Evolutionary conservation across 116 monocot genomes (phyloP), one percentile per base, ranked within the genome.

Genomic region (Posidonia oceanica): DNA sequence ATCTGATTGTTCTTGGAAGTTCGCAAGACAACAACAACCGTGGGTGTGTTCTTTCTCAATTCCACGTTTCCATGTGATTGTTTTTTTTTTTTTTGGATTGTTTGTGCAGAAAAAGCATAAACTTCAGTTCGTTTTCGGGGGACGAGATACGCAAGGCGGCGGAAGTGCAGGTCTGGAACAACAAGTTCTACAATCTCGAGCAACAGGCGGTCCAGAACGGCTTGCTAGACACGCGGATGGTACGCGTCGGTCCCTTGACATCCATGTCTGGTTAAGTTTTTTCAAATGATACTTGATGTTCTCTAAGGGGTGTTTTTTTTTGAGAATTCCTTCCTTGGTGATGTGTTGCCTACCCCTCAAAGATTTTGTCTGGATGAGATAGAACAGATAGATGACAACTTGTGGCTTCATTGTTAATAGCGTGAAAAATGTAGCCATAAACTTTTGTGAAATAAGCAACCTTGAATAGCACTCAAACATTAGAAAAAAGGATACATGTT

Each of bases 91-190:
- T 36, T 54, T 66, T 18, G 23, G 52, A 39, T n/a, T 56, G 66
- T n/a, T 68, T 66, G 6, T 75, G 64, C 76, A 97, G 92, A 77
- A 79, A 89, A 69, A 86, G 83, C 55, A 76, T 97, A 52, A 71
- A 59, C 42, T 97, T 97, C 71, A 69, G 80, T 62, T 77, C 77
- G 21, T 80, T 92, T 36, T 97, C 97, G 0, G 89, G 97, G 10
- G 80, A 81, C 3, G 92, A 97, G 59, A 81, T 97, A 48, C 64
- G 75, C 36, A 87, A 87, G 63, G 17, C 75, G 6, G 87, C 92
- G 6, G 97, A 89, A 74, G 89, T 97, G 61, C 89, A 97, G 75
- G 85, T 97, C 0, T 97, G 89, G 85, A 92, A 77, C 39, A 80
- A 74, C 23, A 36, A 63, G 18, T 69, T 92, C 38, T 92, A 89